These are phyloP conservation scores for Trichoderma sp. DNA, from an alignment of 2,329 filamentous ascomycete genomes.

Conservation along the genomic window DNA sequence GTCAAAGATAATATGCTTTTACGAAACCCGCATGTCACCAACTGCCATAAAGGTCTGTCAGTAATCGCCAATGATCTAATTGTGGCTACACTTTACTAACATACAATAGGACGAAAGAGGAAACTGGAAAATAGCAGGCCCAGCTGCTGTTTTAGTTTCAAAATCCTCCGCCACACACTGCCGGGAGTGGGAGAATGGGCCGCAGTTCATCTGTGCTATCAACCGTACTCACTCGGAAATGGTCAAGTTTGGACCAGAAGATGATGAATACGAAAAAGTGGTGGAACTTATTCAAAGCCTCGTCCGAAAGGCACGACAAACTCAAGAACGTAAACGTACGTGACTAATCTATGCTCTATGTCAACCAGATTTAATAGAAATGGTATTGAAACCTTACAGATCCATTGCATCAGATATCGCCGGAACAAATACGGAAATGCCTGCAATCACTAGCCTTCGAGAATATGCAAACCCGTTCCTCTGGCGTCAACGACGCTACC, in stretches of 20 bases:
- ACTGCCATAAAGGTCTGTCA: not conserved
- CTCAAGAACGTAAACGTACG: not conserved
- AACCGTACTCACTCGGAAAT: not conserved
- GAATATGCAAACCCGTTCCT: slow-evolving; percentile 26
- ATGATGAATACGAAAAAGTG: not conserved
- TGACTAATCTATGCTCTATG: not conserved
- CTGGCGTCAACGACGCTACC: slow-evolving; percentile 25
- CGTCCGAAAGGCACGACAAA: not conserved
- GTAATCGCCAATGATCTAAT: too few relatives aligned
- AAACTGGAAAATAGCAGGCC: not conserved
- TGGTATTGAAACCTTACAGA: not conserved
- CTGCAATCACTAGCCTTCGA: slow-evolving; percentile 33
- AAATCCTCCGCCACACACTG: not conserved
- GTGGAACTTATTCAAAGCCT: not conserved
- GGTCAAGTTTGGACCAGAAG: not conserved
- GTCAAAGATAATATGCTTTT: not conserved
- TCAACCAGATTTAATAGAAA: not conserved
- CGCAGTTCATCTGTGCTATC: not conserved
- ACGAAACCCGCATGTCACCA: not conserved
- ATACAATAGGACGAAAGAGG: not conserved
- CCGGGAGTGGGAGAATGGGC: not conserved
- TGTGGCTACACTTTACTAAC: not conserved
- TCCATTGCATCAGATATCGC: not conserved
- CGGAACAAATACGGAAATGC: slow-evolving; percentile 21
- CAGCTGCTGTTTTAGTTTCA: not conserved